Evolutionary conservation across 148 eudicot genomes (phyloP).

Genomic region (Chenopodium suecicum): DNA sequence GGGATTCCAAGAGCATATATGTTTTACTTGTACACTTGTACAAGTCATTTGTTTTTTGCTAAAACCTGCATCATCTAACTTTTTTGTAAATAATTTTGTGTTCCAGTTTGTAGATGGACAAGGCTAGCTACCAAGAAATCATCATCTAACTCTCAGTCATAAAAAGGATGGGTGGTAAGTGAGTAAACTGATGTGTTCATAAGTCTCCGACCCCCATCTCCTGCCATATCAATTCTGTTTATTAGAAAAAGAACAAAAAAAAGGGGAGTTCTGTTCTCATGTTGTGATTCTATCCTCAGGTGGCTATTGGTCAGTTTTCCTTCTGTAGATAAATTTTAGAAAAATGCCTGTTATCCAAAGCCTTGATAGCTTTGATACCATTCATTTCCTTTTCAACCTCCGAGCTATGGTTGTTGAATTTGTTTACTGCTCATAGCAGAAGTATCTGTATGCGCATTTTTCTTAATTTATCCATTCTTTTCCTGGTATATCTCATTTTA

Average conservation of each 20-base stretch:
- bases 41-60: background rate
- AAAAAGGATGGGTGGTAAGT: conserved; percentile 36
- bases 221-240: conserved; percentile 25
- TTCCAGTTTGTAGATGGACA: conserved; percentile 22
- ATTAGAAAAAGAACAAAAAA: conserved; percentile 9
- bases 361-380: conserved; percentile 9
- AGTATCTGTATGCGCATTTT: conserved; percentile 19
- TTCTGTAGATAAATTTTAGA: conserved; percentile 32
- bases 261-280: conserved; percentile 19
- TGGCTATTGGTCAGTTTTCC: conserved; percentile 22
- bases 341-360: conserved; percentile 24
- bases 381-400: conserved; percentile 23
- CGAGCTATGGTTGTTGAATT: conserved; percentile 25
- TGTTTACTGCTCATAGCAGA: conserved; percentile 22
- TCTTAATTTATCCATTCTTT: conserved; percentile 17
- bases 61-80: background rate
- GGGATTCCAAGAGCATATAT: background rate
- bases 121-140: conserved; percentile 29
- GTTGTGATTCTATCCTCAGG: conserved; percentile 13
- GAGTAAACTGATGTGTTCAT: conserved; percentile 31
- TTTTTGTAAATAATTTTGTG: background rate
- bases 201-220: conserved; percentile 32
- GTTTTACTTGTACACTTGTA: background rate
- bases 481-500: background rate
- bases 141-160: conserved; percentile 25